A percentile compares a stretch with the other conserved stretches of the same genome.
Conservation (phyloP, 257 asterid species). For the Solanum lignicaule region DNA sequence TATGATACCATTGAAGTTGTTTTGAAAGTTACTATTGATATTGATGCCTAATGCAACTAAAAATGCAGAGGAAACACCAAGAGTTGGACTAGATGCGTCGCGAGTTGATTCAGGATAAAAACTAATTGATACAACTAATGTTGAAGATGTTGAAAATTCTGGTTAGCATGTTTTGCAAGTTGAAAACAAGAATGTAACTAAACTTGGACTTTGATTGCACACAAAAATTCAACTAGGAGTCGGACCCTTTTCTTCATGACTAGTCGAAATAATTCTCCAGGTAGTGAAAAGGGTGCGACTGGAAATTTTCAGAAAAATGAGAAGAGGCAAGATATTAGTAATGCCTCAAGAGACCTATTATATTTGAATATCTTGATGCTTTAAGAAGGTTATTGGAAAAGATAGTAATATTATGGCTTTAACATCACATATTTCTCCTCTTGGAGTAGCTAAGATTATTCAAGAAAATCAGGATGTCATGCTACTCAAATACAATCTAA, state of each 20-base stretch:
- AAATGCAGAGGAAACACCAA: neutral
- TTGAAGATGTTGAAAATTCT: neutral
- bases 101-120: neutral
- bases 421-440: neutral
- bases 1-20: neutral
- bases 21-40: neutral
- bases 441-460: neutral
- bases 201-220: neutral
- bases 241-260: neutral
- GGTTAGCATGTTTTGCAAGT: neutral
- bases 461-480: neutral
- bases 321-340: neutral
- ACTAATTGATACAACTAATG: neutral
- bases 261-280: neutral
- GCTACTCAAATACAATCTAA: neutral
- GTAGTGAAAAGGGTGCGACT: neutral
- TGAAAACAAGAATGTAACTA: neutral
- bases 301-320: neutral
- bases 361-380: neutral
- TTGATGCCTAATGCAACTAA: neutral
- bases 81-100: neutral
- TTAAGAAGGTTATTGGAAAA: neutral
- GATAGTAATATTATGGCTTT: neutral
- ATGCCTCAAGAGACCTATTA: neutral
- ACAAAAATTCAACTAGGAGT: neutral